Percentiles rank a stretch among this genome's conserved stretches.
Conservation (phyloP, 495 filamentous ascomycete genomes). For the Aspergillus leporis region DNA sequence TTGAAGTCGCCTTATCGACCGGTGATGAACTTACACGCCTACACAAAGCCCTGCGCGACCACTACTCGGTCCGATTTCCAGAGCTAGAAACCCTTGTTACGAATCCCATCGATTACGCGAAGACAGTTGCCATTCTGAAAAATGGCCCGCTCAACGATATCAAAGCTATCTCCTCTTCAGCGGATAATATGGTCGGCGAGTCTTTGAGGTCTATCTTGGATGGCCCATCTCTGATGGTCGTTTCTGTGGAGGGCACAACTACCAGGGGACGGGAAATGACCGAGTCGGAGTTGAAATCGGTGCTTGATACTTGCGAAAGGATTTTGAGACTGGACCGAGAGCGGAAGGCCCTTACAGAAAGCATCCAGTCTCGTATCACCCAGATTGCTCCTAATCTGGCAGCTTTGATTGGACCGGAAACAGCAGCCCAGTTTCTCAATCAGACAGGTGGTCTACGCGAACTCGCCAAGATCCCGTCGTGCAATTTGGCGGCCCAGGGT, state of each 20-base stretch:
- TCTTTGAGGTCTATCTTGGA: conserved; percentile 79
- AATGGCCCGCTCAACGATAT: conserved; percentile 93
- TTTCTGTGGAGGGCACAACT: conserved; percentile 92
- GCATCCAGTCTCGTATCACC: conserved; percentile 96
- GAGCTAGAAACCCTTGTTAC: conserved; percentile 94
- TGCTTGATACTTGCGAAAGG: conserved; percentile 81
- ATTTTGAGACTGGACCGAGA: conserved; percentile 83
- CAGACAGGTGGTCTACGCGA: conserved; percentile 85
- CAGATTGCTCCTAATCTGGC: conserved; percentile 95
- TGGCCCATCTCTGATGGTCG: conserved; percentile 88
- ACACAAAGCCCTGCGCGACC: conserved; percentile 93
- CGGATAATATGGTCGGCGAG: conserved; percentile 72
- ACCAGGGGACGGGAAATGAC: conserved; percentile 78
- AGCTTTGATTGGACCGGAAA: conserved; percentile 89
- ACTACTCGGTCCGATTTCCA: conserved; percentile 91
- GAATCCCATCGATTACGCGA: conserved; percentile 92
- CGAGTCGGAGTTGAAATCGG: conserved; percentile 69
- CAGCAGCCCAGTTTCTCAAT: conserved; percentile 94
- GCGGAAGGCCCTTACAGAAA: conserved; percentile 85
- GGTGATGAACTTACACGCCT: conserved; percentile 89
- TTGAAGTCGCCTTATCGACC: conserved; percentile 88
- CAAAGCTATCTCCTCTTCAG: conserved; percentile 65
- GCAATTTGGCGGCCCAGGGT: conserved; percentile 87
- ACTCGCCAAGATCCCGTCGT: conserved; percentile 87
- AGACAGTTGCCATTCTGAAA: conserved; percentile 88